A percentile compares a stretch with the other conserved stretches of the same genome.
Evolutionary conservation across 352 stramenopile species (phyloP).

Genomic region (Phytophthora aleatoria): DNA sequence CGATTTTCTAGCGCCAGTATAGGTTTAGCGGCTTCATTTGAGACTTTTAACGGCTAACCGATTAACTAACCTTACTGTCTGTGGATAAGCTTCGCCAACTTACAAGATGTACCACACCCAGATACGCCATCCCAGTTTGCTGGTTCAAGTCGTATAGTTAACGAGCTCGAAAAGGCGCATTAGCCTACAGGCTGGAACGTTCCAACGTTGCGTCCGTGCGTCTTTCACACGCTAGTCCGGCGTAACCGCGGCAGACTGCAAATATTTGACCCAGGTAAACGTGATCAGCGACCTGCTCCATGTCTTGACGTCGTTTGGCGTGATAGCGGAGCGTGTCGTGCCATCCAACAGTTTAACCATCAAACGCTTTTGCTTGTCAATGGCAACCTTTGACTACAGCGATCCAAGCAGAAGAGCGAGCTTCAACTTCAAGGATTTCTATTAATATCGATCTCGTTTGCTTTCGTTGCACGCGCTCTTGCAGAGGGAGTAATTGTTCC

Average conservation of each 20-base stretch:
- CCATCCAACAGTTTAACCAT: not conserved
- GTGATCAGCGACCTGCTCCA: not conserved
- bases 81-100: conserved; percentile 5
- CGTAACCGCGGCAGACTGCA: conserved; percentile 18
- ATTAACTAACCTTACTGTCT: conserved; percentile 19
- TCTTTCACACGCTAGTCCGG: conserved; percentile 24
- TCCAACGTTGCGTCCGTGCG: conserved; percentile 18
- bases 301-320: conserved; percentile 14
- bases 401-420: not conserved
- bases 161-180: conserved; percentile 29
- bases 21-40: conserved; percentile 3
- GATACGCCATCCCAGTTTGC: not conserved
- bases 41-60: conserved; percentile 1
- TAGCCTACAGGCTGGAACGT: conserved; percentile 29
- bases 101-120: not conserved
- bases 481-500: conserved; percentile 15
- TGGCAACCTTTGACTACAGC: not conserved
- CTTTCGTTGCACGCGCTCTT: not conserved
- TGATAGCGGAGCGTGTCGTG: too few species aligned
- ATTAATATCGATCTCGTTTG: not conserved
- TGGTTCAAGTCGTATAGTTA: not conserved
- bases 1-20: conserved; percentile 17
- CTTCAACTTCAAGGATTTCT: not conserved
- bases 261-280: conserved; percentile 11
- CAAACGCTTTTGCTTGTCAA: not conserved